Conservation (phyloP, 768 basidiomycete species). For the Tulasnella sp. region DNA sequence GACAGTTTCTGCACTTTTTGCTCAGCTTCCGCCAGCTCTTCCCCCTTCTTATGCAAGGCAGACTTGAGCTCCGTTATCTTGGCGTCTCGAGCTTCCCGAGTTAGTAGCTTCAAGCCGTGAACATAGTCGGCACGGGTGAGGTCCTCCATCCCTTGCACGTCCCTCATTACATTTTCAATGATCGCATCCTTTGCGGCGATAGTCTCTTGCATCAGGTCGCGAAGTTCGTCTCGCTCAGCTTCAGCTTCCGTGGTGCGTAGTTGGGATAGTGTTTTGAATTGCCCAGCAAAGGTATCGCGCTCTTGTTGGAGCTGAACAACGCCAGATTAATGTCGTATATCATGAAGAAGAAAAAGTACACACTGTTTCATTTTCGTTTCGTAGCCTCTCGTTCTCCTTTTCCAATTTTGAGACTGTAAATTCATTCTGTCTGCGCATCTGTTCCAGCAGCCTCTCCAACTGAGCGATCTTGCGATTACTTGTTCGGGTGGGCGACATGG, state of each 20-base stretch:
- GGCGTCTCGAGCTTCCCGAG: conserved; percentile 38
- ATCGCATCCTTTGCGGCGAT: conserved; percentile 47
- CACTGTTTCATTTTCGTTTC: conserved; percentile 3
- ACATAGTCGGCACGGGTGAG: conserved; percentile 44
- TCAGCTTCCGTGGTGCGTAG: conserved; percentile 58
- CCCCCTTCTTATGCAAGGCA: conserved; percentile 33
- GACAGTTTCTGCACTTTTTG: conserved; percentile 37
- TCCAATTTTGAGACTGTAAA: not conserved
- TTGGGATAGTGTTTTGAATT: conserved; percentile 47
- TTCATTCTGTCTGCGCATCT: no score
- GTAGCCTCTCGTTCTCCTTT: not conserved
- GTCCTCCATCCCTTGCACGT: conserved; percentile 44
- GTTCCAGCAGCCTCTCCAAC: no score
- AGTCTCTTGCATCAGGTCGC: conserved; percentile 39
- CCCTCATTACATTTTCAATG: conserved; percentile 41
- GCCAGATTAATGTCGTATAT: not conserved
- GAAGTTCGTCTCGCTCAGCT: conserved; percentile 36
- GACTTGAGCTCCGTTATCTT: conserved; percentile 35
- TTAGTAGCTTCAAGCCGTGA: conserved; percentile 64
- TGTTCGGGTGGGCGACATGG: no score
- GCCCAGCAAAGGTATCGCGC: conserved; percentile 36
- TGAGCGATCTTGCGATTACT: no score
- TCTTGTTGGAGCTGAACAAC: conserved; percentile 32
- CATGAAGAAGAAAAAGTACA: not conserved
- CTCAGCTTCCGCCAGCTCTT: conserved; percentile 29